Percentiles rank a stretch among this genome's conserved stretches.
Conservation (phyloP, 495 filamentous ascomycete species). For the Hyaloscypha variabilis region DNA sequence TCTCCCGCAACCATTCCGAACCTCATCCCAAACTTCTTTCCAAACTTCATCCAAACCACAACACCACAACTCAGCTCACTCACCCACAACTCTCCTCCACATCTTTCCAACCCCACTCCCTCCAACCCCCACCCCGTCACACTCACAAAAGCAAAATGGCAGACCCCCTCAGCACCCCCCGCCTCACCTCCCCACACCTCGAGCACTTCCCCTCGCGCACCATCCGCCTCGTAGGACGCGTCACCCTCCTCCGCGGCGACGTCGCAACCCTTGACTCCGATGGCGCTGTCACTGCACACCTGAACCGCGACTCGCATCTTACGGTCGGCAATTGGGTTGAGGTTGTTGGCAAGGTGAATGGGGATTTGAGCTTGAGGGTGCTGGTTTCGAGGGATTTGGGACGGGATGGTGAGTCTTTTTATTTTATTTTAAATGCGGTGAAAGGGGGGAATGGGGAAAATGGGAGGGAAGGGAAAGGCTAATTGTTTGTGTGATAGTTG, state of each 20-base stretch:
- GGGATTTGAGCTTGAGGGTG: conserved; percentile 75
- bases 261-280: conserved; percentile 74
- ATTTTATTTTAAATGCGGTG: conserved; percentile 6
- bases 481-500: conserved; percentile 49
- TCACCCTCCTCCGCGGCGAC: conserved; percentile 79
- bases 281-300: conserved; percentile 69
- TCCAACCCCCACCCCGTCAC: background rate
- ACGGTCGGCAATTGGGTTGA: conserved; percentile 79
- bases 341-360: conserved; percentile 88
- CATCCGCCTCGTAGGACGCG: conserved; percentile 86
- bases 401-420: conserved; percentile 54
- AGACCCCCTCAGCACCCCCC: conserved; percentile 63
- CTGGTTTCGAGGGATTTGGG: conserved; percentile 82
- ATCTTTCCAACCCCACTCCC: background rate
- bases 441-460: conserved; percentile 7
- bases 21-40: background rate
- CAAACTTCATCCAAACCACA: conserved; percentile 7
- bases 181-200: conserved; percentile 69
- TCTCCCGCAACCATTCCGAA: conserved; percentile 8
- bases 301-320: conserved; percentile 82
- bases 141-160: conserved; percentile 23
- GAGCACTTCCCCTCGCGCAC: conserved; percentile 69
- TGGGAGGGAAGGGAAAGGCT: conserved; percentile 9
- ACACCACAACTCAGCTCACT: background rate
- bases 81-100: background rate